Percentiles rank a stretch among this genome's conserved stretches.
These are phyloP conservation scores for Nakaseomyces sp. DNA, from an alignment of 1,139 yeast species.

Conservation along the genomic window DNA sequence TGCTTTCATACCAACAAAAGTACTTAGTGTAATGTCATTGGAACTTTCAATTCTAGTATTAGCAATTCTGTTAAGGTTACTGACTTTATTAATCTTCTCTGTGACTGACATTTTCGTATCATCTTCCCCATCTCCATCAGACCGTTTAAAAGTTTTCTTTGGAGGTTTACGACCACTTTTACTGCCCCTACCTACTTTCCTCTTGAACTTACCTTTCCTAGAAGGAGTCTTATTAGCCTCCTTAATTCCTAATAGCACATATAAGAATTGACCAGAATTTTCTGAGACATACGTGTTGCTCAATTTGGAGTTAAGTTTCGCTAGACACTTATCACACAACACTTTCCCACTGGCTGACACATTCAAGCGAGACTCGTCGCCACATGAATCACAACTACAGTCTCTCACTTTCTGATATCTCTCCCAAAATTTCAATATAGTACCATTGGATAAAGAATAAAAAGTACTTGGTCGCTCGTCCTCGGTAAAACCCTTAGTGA, in stretches of 20 bases:
- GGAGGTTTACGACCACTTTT: conserved; percentile 18
- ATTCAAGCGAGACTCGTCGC: conserved; percentile 35
- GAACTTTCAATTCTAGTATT: conserved; percentile 27
- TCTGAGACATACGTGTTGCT: conserved; percentile 36
- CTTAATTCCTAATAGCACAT: conserved; percentile 42
- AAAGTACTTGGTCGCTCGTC: conserved; percentile 41
- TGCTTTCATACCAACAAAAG: conserved; percentile 18
- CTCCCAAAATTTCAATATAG: conserved; percentile 41
- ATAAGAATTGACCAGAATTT: conserved; percentile 41
- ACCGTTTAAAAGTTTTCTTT: conserved; percentile 6
- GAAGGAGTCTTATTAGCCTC: conserved; percentile 29
- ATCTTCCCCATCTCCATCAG: conserved; percentile 10
- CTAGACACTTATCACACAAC: conserved; percentile 38
- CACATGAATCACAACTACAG: conserved; percentile 41
- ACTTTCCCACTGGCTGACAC: conserved; percentile 34
- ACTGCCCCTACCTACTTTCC: conserved; percentile 30
- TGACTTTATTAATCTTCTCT: conserved; percentile 22
- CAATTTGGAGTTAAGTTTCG: conserved; percentile 20
- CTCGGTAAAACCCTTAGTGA: conserved; percentile 32
- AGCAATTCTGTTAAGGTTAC: conserved; percentile 20
- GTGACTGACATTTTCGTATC: conserved; percentile 22
- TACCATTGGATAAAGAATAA: conserved; percentile 47
- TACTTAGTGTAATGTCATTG: conserved; percentile 24
- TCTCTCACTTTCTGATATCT: conserved; percentile 45
- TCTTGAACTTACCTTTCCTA: conserved; percentile 14